phyloP scores from a whole-genome alignment of 2,329 filamentous ascomycete genomes.

The Aspergillus ruber region DNA sequence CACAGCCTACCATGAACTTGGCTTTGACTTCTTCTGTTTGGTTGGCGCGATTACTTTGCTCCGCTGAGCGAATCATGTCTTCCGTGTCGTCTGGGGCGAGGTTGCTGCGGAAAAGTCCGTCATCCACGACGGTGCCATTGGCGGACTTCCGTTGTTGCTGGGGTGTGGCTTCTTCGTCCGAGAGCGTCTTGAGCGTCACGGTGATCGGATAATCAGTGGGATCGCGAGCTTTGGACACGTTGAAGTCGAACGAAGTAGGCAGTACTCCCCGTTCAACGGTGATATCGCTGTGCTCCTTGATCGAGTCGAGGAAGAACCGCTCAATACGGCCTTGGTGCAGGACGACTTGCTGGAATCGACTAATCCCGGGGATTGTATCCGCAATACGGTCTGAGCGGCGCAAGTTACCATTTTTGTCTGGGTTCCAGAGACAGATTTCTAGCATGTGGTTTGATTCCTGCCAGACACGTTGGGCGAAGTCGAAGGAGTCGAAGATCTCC shows the following conservation, averaged over 20 bases:
- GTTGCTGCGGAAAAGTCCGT: conserved; percentile 57
- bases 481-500: conserved; percentile 69
- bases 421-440: conserved; percentile 45
- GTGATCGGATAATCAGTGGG: conserved; percentile 54
- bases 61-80: conserved; percentile 35
- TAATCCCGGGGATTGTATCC: conserved; percentile 57
- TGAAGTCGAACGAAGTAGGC: conserved; percentile 50
- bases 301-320: conserved; percentile 57
- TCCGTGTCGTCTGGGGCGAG: conserved; percentile 53
- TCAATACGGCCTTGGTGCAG: conserved; percentile 68
- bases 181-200: conserved; percentile 52
- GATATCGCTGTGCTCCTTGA: conserved; percentile 50
- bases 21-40: conserved; percentile 42
- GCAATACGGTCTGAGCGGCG: conserved; percentile 54
- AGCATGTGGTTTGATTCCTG: conserved; percentile 20
- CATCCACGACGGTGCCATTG: conserved; percentile 28
- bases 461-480: conserved; percentile 57
- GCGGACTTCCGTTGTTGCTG: conserved; percentile 27
- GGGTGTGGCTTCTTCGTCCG: conserved; percentile 53
- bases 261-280: conserved; percentile 56
- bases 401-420: conserved; percentile 52
- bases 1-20: conserved; percentile 62
- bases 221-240: conserved; percentile 44
- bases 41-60: conserved; percentile 6
- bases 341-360: conserved; percentile 59